These are phyloP conservation scores for Oryza brachyantha DNA, from an alignment of 176 grass and related monocot species.

Conservation along the genomic window DNA sequence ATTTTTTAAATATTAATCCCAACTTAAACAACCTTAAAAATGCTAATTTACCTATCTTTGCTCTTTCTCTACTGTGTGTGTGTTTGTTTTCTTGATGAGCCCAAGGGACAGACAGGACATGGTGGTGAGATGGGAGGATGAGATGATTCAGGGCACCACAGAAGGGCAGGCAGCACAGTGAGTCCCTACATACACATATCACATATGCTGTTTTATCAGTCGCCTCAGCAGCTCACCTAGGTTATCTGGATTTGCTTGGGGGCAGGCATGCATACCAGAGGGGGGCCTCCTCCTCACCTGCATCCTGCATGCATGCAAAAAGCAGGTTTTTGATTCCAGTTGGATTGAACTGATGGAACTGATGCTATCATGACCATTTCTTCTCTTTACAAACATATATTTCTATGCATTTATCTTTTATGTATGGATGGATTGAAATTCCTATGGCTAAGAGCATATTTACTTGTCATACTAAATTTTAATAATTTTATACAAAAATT, in stretches of 20 bases:
- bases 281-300: background rate
- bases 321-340: background rate
- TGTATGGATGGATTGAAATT: too few species aligned
- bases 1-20: too few species aligned
- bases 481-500: too few species aligned
- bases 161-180: background rate
- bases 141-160: constrained; percentile 22
- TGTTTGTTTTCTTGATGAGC: background rate
- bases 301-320: constrained; percentile 24
- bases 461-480: too few species aligned
- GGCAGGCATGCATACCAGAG: constrained; percentile 11
- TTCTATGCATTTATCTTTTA: too few species aligned
- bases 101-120: constrained; percentile 1
- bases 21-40: too few species aligned
- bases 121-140: background rate
- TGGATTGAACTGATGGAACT: background rate
- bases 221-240: constrained; percentile 1
- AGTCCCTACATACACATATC: background rate
- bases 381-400: background rate
- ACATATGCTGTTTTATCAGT: constrained; percentile 15
- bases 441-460: too few species aligned
- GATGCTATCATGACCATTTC: background rate
- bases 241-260: constrained; percentile 13
- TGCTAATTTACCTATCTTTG: too few species aligned
- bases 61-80: too few species aligned